Base-by-base conservation (phyloP, 2,329 filamentous ascomycete genomes). In the Aspergillus fumigatus region DNA sequence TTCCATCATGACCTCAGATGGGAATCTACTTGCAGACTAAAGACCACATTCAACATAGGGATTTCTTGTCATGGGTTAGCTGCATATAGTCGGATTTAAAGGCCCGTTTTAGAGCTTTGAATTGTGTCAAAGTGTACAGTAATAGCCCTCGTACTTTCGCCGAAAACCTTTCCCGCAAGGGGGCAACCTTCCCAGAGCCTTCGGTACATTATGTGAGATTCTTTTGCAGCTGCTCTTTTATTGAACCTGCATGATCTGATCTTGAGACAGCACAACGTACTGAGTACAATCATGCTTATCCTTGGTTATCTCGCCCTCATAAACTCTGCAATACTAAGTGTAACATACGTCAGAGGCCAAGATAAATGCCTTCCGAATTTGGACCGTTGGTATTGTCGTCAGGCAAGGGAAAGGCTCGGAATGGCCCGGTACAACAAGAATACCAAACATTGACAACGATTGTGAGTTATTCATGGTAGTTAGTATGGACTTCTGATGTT, bases 331-430 rank as follows among this genome's bases (percentile, higher is more conserved):
- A 38, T 17, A 38, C 7, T 35, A 5, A 35, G 50, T 52, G 56
- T 51, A 55, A 49, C 52, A 55, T 62, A 62, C 59, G 59, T 62
- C 58, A 62, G 52, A 48, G 52, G 52, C 48, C 51, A 59, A 56
- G 56, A 55, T 7, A n/a, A 50, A 41, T 49, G 51, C 48, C 57
- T 56, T 55, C 59, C 53, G 47, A 51, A 56, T 59, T 40, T 43
- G 53, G 55, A 23, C 32, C 26, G 21, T 45, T 40, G 19, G 49
- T 35, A 47, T 23, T 29, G 19, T 32, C 10, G 48, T 26, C 53
- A 40, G 40, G 52, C 26, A 51, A 55, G 52, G 45, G 53, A 32
- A 54, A 48, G 54, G 48, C 54, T 40, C 56, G 48, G 51, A 59
- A 53, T 51, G 40, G 43, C 27, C 53, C 43, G 29, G 26, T n/a